phyloP scores from a whole-genome alignment of 805 yeast genomes.

The Zygotorulaspora chibaensis region DNA sequence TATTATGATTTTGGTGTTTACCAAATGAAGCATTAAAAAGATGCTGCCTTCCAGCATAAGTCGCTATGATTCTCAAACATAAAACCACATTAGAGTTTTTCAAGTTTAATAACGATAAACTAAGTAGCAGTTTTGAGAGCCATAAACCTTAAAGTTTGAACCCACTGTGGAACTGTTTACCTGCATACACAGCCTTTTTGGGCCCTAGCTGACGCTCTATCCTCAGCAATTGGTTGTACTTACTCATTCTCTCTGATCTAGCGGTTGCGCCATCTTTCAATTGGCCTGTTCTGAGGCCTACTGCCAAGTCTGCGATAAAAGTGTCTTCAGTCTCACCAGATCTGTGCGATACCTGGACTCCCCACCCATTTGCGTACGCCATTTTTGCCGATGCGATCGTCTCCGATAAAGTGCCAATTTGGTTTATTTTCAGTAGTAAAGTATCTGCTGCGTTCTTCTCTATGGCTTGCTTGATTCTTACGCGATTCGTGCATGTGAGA shows the following conservation, averaged over 20 bases:
- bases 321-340: conserved; percentile 97
- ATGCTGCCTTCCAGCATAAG: no score
- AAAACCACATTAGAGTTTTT: no score
- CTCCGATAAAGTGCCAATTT: conserved; percentile 87
- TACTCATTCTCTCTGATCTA: conserved; percentile 94
- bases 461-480: conserved; percentile 81
- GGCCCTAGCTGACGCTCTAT: conserved; percentile 93
- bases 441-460: conserved; percentile 86
- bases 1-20: no score
- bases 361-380: conserved; percentile 88
- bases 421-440: conserved; percentile 87
- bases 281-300: conserved; percentile 91
- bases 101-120: no score
- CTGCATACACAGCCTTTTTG: conserved; percentile 80
- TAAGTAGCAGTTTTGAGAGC: no score
- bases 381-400: conserved; percentile 87
- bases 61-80: no score
- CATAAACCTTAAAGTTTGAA: neutral
- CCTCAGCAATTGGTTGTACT: conserved; percentile 89
- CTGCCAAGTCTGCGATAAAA: conserved; percentile 86
- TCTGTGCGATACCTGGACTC: conserved; percentile 97
- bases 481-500: conserved; percentile 89
- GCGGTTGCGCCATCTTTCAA: conserved; percentile 97
- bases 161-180: conserved; percentile 61
- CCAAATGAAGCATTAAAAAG: no score